Base-by-base conservation (phyloP, 805 yeast genomes). In the Brettanomyces bruxellensis region DNA sequence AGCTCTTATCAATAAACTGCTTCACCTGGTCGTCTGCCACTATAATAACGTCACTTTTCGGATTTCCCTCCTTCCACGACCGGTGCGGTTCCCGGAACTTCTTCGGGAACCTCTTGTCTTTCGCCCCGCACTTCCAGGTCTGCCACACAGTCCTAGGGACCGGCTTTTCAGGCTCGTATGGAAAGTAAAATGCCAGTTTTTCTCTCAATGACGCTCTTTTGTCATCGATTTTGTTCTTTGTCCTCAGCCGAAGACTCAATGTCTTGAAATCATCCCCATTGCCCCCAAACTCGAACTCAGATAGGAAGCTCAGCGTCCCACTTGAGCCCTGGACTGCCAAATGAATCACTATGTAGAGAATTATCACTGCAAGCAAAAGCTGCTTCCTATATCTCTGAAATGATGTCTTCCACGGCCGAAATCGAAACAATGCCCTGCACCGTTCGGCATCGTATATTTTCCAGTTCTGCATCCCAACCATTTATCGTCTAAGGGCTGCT, bases 121-220 rank as follows among this genome's bases (percentile, higher is more conserved):
- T 70, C 42, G 74, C 57, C 14, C 78, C 79, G 42, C 74, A 79
- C 65, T 89, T 91, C 96, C 97, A 91, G 1, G 96, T 81, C 65
- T 91, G 98, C 96, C 97, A 91, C 38, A 91, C 79, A 53, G 77
- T 76, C 22, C 81, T 84, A 0, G 96, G 95, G 48, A 89, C 77
- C 30, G 77, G 76, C 32, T 73, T 68, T 4, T 66, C 49, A 1
- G 80, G 68, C 49, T 83, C 83, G 65, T 90, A 91, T 0, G 96
- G 95, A 59, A 78, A 86, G 54, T 83, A 75, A 59, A 65, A 79
- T 18, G 83, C 72, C 50, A 90, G 70, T 59, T 85, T 87, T 38
- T 77, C 79, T 40, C 84, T 61, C 41, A 72, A 47, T 7, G 66
- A 49, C 4, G 61, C 47, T 12, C 47, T 45, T 2, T 14, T 12